phyloP scores from a whole-genome alignment of 768 basidiomycete species.

The Pleurotus platypus region DNA sequence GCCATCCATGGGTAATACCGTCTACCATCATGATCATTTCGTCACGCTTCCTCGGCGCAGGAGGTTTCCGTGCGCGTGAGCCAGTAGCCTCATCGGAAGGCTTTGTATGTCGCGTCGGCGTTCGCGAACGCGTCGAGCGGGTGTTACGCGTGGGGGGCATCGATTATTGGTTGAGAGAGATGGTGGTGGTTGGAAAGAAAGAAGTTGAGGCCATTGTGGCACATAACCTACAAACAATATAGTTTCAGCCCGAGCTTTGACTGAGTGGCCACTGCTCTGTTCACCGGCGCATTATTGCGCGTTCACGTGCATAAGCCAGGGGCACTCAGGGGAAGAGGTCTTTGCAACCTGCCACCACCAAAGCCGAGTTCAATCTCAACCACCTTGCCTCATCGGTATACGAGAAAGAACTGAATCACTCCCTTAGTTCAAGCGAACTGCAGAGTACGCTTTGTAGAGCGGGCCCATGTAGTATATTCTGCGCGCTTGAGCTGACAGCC shows the following conservation, averaged over 20 bases:
- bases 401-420: too few relatives aligned
- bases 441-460: too few relatives aligned
- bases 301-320: too few relatives aligned
- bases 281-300: neutral
- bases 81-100: too few relatives aligned
- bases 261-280: neutral
- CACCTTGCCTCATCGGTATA: too few relatives aligned
- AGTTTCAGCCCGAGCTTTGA: conserved; percentile 1
- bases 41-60: neutral
- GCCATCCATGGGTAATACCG: conserved; percentile 8
- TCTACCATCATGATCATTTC: conserved; percentile 5
- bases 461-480: too few relatives aligned
- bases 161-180: neutral
- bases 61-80: neutral
- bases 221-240: neutral
- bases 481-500: too few relatives aligned
- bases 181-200: conserved; percentile 2
- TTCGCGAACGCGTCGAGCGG: conserved; percentile 1
- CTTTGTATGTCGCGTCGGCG: neutral
- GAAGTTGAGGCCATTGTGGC: neutral
- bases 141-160: conserved; percentile 7
- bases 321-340: too few relatives aligned
- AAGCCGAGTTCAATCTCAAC: too few relatives aligned
- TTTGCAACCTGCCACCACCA: too few relatives aligned
- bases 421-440: too few relatives aligned